A percentile compares a stretch with the other conserved stretches of the same genome.
These are phyloP conservation scores for Mimosa bimucronata DNA, from an alignment of 306 rosid species.

Conservation along the genomic window DNA sequence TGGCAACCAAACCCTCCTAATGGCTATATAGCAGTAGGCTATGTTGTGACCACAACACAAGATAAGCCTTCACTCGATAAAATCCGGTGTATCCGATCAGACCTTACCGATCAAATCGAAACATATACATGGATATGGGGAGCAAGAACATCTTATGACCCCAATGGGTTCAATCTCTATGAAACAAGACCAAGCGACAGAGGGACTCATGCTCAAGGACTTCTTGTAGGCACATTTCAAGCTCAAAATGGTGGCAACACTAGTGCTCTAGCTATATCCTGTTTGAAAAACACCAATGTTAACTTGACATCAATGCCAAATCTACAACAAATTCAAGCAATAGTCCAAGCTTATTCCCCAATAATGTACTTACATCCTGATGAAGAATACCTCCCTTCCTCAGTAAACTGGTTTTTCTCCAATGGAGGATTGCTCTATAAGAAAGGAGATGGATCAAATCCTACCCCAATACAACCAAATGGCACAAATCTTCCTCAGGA, in stretches of 20 bases:
- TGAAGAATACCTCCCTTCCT: constrained; percentile 55
- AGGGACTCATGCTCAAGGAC: constrained; percentile 52
- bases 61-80: constrained; percentile 53
- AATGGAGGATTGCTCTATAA: background rate
- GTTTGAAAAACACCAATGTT: constrained; percentile 51
- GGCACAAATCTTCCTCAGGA: constrained; percentile 16
- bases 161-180: constrained; percentile 47
- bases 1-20: constrained; percentile 57
- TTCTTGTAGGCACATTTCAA: constrained; percentile 48
- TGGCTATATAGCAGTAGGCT: constrained; percentile 33
- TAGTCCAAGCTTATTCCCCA: constrained; percentile 54
- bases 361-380: constrained; percentile 54
- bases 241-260: constrained; percentile 35
- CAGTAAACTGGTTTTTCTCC: background rate
- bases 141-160: background rate
- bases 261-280: constrained; percentile 34
- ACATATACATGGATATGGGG: constrained; percentile 59
- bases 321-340: constrained; percentile 39
- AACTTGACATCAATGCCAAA: constrained; percentile 49
- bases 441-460: background rate
- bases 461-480: background rate
- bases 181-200: constrained; percentile 23
- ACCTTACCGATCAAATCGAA: constrained; percentile 54
- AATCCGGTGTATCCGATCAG: constrained; percentile 49
- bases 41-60: constrained; percentile 46